These are phyloP conservation scores for Corchorus capsularis DNA, from an alignment of 345 rosid genomes.

Conservation along the genomic window DNA sequence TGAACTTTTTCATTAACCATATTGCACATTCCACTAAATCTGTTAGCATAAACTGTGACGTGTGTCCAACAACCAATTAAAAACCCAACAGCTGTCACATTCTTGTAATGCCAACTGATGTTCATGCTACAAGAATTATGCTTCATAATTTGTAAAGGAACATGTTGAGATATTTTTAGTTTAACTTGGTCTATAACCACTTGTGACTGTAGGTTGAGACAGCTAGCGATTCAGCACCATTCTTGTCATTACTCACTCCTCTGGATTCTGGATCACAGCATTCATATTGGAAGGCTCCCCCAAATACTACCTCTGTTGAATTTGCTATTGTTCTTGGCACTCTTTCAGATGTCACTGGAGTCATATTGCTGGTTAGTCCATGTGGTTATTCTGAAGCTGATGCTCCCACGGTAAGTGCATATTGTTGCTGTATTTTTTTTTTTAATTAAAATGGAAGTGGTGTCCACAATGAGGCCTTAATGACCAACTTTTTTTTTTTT, in stretches of 20 bases:
- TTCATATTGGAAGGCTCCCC: constrained; percentile 91
- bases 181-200: constrained; percentile 18
- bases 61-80: background rate
- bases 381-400: constrained; percentile 90
- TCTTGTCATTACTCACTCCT: constrained; percentile 78
- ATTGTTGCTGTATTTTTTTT: constrained; percentile 10
- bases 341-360: constrained; percentile 81
- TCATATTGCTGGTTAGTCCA: constrained; percentile 80
- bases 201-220: constrained; percentile 71
- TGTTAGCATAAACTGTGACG: background rate
- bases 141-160: constrained; percentile 4
- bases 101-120: background rate
- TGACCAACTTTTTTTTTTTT: background rate
- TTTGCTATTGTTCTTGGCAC: constrained; percentile 65
- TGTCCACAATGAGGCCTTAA: background rate
- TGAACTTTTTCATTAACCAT: background rate
- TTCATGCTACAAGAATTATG: background rate
- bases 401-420: constrained; percentile 68
- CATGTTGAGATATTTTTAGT: constrained; percentile 8
- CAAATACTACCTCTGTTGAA: constrained; percentile 57
- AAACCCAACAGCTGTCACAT: background rate
- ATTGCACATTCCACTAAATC: background rate
- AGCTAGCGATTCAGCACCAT: constrained; percentile 80
- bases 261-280: constrained; percentile 48
- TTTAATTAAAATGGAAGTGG: constrained; percentile 4